These are phyloP conservation scores for Bryum argenteum DNA, from an alignment of 225 moss, liverwort and hornwort species.

Conservation along the genomic window DNA sequence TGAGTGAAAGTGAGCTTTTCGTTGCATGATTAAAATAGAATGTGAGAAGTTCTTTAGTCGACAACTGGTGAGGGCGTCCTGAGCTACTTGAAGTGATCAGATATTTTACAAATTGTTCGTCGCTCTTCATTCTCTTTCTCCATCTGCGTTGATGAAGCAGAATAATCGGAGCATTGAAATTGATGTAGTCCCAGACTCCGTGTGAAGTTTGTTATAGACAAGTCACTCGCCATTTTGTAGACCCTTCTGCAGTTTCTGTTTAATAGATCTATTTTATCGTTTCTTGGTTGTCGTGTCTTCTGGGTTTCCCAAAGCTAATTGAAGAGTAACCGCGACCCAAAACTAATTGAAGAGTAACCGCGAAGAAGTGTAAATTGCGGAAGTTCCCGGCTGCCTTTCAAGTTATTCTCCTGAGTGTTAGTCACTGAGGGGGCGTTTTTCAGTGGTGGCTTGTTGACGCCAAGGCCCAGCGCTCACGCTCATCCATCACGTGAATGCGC, in stretches of 20 bases:
- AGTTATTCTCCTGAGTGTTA: neutral
- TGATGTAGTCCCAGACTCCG: neutral
- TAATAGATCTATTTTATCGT: too few species aligned
- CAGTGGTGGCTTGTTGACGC: neutral
- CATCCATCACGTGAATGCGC: neutral
- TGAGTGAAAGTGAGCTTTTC: neutral
- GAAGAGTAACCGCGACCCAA: neutral
- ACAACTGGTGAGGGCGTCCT: neutral
- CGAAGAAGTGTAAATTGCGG: too few species aligned
- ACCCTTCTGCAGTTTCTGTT: neutral
- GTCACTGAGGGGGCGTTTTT: slow-evolving; percentile 1
- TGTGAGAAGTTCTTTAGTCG: neutral
- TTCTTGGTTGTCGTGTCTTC: neutral
- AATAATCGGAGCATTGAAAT: neutral
- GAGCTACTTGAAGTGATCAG: neutral
- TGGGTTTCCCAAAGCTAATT: neutral
- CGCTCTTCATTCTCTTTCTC: neutral
- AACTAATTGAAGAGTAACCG: neutral
- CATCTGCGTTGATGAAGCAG: neutral
- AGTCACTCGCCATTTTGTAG: neutral
- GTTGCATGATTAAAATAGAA: slow-evolving; percentile 1
- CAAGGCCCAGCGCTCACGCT: neutral
- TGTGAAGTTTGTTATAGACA: slow-evolving; percentile 7
- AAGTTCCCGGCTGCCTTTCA: neutral
- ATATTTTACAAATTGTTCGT: neutral